These are phyloP conservation scores for Venturia nashicola DNA, from an alignment of 2,329 filamentous ascomycete genomes.

Conservation along the genomic window DNA sequence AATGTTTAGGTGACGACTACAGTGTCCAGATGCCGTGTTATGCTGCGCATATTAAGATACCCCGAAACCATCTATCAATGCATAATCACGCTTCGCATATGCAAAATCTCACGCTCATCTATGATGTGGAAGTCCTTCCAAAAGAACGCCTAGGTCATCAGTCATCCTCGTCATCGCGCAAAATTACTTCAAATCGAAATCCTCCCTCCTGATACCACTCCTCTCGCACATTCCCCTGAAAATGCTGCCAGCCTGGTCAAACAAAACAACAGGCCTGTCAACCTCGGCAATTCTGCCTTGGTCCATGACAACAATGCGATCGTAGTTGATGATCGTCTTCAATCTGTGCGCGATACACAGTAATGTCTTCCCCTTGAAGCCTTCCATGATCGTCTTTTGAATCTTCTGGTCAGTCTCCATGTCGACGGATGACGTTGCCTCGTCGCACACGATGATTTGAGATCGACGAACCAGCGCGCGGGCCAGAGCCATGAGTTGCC, in stretches of 20 bases:
- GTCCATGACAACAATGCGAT: conserved; percentile 96
- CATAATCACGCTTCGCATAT: neutral
- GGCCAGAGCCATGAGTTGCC: conserved; percentile 89
- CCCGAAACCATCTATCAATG: neutral
- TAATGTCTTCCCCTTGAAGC: conserved; percentile 76
- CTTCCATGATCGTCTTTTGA: conserved; percentile 73
- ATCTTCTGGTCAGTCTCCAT: conserved; percentile 97
- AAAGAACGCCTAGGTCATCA: neutral
- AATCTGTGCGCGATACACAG: conserved; percentile 88
- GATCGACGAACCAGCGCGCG: conserved; percentile 77
- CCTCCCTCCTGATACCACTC: conserved; percentile 55
- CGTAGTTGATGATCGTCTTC: conserved; percentile 86
- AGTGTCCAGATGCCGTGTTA: no score
- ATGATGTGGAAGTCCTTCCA: neutral
- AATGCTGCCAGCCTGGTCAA: conserved; percentile 55
- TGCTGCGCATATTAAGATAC: no score
- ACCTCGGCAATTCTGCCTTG: conserved; percentile 77
- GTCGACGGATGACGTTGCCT: conserved; percentile 85
- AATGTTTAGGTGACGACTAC: no score
- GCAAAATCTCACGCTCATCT: neutral
- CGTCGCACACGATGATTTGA: conserved; percentile 93
- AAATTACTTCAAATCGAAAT: conserved; percentile 17
- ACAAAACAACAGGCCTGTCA: conserved; percentile 63
- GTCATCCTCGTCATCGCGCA: neutral
- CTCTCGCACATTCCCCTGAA: conserved; percentile 85